Base-by-base conservation (phyloP, 768 basidiomycete species). In the Multifurca ochricompacta region DNA sequence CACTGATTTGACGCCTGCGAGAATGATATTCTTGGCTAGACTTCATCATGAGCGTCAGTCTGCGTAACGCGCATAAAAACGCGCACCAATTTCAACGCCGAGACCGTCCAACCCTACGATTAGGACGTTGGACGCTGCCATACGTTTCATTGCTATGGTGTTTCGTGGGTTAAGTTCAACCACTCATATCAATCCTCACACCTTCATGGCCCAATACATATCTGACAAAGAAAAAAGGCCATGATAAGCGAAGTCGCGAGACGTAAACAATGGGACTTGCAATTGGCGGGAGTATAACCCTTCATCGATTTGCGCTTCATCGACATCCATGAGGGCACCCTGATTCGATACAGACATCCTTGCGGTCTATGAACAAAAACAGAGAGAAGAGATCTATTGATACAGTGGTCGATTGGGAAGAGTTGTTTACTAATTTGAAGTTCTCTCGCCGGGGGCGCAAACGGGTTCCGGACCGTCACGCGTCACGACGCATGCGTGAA, bases 201-300 rank as follows among this genome's bases (percentile, higher is more conserved):
- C 94, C 94, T 80, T 97, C 94, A 68, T 97, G 92, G 28, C 94
- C 94, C 25, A 98, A 81, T 9, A 98, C 94, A 68, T 98, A 97
- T 62, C 91, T 89, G 56, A 54, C 43, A 53, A 48, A 46, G 51
- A 48, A 62, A 50, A 43, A 44, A 48, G 61, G 50, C 61, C 44
- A 44, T 48, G 42, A 62, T 65, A 18, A 50, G 56, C 61, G 28
- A 42, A 8, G 44, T 50, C 30, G 34, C 35, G 34, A 43, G 47
- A 41, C 43, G 51, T n/a, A 45, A 44, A 39, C 35, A 45, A 49
- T 37, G 36, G 48, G 49, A 70, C 90, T 77, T 70, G 91, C 87
- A 95, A 73, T 74, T 94, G 91, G 63, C 91, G 86, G 61, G 91
- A 93, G 72, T 95, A 94, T 44, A 95, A 75, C 46, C 91, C 89